Evolutionary conservation across 2,329 filamentous ascomycete genomes (phyloP).

Genomic region (Cytospora chrysosperma): DNA sequence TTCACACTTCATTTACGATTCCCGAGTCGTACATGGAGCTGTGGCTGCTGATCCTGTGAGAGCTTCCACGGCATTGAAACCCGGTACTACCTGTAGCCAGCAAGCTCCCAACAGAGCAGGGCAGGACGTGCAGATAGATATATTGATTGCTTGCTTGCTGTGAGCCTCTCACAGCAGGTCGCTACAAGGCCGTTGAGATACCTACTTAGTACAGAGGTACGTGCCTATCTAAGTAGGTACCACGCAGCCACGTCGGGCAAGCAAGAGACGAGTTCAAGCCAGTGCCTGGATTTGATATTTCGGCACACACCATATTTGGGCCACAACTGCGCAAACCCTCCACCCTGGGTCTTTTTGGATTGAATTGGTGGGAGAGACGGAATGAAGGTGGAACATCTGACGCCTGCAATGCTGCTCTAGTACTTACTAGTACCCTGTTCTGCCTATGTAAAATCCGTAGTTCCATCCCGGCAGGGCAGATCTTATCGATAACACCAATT

Average conservation of each 20-base stretch:
- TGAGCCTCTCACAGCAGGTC: not conserved
- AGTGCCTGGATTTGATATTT: not conserved
- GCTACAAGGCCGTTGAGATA: conserved; percentile 7
- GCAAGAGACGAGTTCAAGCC: not conserved
- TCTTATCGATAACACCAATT: conserved; percentile 11
- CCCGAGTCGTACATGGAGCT: conserved; percentile 5
- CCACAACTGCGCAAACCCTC: not conserved
- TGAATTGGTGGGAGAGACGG: not conserved
- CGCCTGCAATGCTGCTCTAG: not conserved
- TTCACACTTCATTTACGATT: conserved; percentile 3
- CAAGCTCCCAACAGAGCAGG: conserved; percentile 2
- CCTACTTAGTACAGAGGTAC: not conserved
- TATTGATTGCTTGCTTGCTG: conserved; percentile 1
- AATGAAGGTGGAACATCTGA: not conserved
- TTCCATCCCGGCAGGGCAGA: not conserved
- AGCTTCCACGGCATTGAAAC: conserved; percentile 6
- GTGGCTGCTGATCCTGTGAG: conserved; percentile 8
- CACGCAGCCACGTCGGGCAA: not conserved
- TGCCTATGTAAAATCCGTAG: not conserved
- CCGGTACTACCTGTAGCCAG: not conserved
- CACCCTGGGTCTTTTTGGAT: not conserved
- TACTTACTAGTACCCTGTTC: too few species aligned
- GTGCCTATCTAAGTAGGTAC: not conserved
- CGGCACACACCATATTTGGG: not conserved
- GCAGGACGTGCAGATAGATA: not conserved